Base-by-base conservation (phyloP, 805 yeast species). In the Lipomyces sp. region DNA sequence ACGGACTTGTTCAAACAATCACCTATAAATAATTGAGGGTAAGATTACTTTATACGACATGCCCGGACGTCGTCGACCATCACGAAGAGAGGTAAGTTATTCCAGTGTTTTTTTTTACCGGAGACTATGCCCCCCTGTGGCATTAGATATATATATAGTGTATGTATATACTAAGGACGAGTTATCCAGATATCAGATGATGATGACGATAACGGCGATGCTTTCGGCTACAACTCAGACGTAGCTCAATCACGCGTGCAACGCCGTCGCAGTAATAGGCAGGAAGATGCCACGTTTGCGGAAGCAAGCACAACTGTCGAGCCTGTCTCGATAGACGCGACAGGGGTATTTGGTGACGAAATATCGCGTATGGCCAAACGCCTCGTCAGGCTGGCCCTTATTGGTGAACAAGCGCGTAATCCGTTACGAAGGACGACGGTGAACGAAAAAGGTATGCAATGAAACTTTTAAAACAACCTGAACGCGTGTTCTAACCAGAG, bases 281-380 rank as follows among this genome's bases (percentile, higher is more conserved):
- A 32, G 37, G 42, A 53, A 53, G 56, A 53, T 32, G 56, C 56
- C 10, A n/a, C 10, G 5, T 32, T 42, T 15, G 18, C 34, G 8
- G 56, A 53, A n/a, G 37, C 37, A 53, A 34, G 1, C 24, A 24
- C 24, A 24, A 24, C 24, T 24, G 24, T 24, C 24, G 24, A 24
- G 24, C 24, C 24, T 1, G 29, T 42, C n/a, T 15, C 34, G 56
- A 53, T 53, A 53, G 29, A 30, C 18, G n/a, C 37, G 29, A 32
- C 34, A 13, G n/a, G 30, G 1, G 63, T 57, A 32, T 18, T 15
- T 13, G 34, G 42, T 6, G 66, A 63, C 54, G 69, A 62, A 18
- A 30, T 67, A n/a, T 29, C 34, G 34, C 60, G 71, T 8, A 63
- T 69, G 71, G 71, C 68, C n/a, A 59, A 59, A 53, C 68, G 68